Evolutionary conservation across 768 basidiomycete genomes (phyloP).

Genomic region (Kwoniella sp.): DNA sequence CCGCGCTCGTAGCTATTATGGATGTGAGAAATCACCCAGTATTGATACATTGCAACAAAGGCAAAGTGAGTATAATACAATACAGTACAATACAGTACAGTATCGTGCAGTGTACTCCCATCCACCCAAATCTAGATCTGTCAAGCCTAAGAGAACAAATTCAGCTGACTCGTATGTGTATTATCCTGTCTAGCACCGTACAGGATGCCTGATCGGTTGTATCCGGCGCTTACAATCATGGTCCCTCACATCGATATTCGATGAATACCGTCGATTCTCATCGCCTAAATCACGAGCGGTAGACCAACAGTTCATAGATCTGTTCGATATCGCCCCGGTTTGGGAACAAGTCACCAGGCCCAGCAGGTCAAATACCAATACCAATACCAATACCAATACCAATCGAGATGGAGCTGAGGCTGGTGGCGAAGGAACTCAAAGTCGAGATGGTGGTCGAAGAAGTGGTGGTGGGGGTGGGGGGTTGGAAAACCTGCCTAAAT

Average conservation of each 20-base stretch:
- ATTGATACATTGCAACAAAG: slow-evolving; percentile 59
- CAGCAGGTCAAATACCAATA: not conserved
- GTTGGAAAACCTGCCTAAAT: slow-evolving; percentile 43
- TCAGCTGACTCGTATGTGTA: no score
- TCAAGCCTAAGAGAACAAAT: no score
- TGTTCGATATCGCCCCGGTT: slow-evolving; percentile 50
- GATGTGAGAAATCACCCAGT: slow-evolving; percentile 57
- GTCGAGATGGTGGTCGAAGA: not conserved
- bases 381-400: not conserved
- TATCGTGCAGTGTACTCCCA: no score
- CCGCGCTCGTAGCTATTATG: slow-evolving; percentile 55
- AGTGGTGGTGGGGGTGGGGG: slow-evolving; percentile 25
- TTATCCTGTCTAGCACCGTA: slow-evolving; percentile 58
- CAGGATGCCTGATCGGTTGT: slow-evolving; percentile 58
- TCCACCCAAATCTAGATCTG: no score
- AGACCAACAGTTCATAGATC: slow-evolving; percentile 58
- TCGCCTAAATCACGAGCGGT: slow-evolving; percentile 56
- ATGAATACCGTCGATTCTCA: slow-evolving; percentile 56
- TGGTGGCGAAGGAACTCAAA: not conserved
- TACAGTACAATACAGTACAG: no score
- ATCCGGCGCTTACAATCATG: slow-evolving; percentile 56
- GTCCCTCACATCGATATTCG: slow-evolving; percentile 54
- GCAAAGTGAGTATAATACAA: slow-evolving; percentile 58
- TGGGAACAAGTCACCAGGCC: slow-evolving; percentile 40
- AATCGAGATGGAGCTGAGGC: no score